Evolutionary conservation across 495 filamentous ascomycete species (phyloP).

Genomic region (Penicillium paxilli): DNA sequence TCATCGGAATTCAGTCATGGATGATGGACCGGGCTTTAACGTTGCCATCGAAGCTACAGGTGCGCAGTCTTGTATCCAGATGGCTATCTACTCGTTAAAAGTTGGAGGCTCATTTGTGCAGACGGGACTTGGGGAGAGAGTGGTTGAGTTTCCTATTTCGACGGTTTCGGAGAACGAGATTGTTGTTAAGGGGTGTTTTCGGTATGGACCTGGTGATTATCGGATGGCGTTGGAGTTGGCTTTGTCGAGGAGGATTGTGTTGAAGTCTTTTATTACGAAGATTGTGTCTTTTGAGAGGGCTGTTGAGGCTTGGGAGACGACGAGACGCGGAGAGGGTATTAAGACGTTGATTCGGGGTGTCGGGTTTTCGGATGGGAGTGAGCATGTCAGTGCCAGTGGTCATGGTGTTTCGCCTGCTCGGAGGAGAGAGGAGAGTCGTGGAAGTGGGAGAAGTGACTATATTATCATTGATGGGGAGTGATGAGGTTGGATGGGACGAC

Average conservation of each 20-base stretch:
- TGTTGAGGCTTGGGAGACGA: constrained; percentile 75
- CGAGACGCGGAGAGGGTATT: constrained; percentile 75
- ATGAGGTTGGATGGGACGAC: no score
- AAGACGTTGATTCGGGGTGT: constrained; percentile 78
- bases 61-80: constrained; percentile 74
- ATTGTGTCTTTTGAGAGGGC: constrained; percentile 71
- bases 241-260: constrained; percentile 58
- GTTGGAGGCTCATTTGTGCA: constrained; percentile 82
- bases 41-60: constrained; percentile 83
- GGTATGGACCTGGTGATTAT: constrained; percentile 83
- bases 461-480: not conserved
- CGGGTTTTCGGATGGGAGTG: constrained; percentile 3
- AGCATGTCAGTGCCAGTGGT: not conserved
- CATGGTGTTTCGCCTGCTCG: not conserved
- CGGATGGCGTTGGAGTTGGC: constrained; percentile 73
- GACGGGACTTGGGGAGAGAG: constrained; percentile 75
- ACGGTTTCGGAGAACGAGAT: constrained; percentile 80
- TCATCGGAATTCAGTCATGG: constrained; percentile 1
- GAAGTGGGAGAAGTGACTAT: not conserved
- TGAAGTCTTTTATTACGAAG: constrained; percentile 70
- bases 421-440: not conserved
- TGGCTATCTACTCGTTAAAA: constrained; percentile 66
- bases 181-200: constrained; percentile 75
- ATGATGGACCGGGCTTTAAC: constrained; percentile 58
- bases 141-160: constrained; percentile 82